phyloP scores from a whole-genome alignment of 345 rosid species.

The Eutrema heterophyllum region DNA sequence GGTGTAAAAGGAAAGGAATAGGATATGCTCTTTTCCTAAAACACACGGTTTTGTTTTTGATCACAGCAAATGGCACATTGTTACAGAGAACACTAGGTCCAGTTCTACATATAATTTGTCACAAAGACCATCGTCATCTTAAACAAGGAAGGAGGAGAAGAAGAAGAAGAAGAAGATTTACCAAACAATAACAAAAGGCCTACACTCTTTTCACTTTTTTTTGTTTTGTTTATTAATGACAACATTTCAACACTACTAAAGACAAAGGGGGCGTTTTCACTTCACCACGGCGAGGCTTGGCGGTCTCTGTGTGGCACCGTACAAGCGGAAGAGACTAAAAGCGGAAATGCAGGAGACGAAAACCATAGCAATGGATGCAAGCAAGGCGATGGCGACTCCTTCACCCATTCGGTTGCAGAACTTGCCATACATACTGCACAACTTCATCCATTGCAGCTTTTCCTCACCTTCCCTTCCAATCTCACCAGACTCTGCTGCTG shows the following conservation, averaged over 20 bases:
- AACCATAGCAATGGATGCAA: conserved; percentile 55
- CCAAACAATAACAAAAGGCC: not conserved
- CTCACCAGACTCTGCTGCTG: conserved; percentile 62
- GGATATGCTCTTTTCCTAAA: not conserved
- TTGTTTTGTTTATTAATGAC: not conserved
- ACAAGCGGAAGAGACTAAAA: conserved; percentile 79
- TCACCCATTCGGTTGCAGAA: conserved; percentile 70
- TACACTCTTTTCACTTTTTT: not conserved
- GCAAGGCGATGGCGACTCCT: conserved; percentile 50
- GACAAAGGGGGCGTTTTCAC: not conserved
- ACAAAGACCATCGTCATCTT: not conserved
- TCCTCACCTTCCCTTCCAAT: conserved; percentile 70
- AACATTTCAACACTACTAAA: conserved; percentile 1
- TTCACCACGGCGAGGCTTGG: conserved; percentile 14
- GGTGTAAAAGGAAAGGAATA: not conserved
- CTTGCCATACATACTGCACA: conserved; percentile 72
- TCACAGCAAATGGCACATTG: not conserved
- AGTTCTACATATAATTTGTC: not conserved
- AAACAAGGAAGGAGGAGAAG: not conserved
- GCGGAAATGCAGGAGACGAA: conserved; percentile 63
- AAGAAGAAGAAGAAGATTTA: not conserved
- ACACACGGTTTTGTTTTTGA: not conserved
- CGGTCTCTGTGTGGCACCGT: conserved; percentile 38
- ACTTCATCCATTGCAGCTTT: conserved; percentile 82
- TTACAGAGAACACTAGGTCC: not conserved